Percentiles rank a stretch among this genome's conserved stretches.
Evolutionary conservation across 371 early-diverging fungal genomes (phyloP).

Genomic region (Saksenaea oblongispora): DNA sequence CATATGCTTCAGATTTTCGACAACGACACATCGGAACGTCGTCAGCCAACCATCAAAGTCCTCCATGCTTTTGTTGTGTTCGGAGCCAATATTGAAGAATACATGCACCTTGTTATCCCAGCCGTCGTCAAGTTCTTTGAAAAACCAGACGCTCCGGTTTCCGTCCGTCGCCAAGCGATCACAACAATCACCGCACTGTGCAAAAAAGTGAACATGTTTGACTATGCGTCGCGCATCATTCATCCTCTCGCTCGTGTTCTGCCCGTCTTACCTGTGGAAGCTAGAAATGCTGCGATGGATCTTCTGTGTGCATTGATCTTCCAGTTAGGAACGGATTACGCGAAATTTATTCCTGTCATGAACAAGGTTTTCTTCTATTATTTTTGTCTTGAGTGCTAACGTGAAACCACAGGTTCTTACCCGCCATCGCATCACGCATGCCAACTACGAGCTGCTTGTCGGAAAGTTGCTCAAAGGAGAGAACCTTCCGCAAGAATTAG

Average conservation of each 20-base stretch:
- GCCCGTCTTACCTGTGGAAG: slow-evolving; percentile 55
- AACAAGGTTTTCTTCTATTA: slow-evolving; percentile 57
- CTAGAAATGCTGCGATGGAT: slow-evolving; percentile 79
- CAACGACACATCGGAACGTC: slow-evolving; percentile 71
- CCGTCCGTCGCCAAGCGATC: slow-evolving; percentile 77
- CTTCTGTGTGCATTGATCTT: slow-evolving; percentile 82
- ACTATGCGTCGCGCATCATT: slow-evolving; percentile 90
- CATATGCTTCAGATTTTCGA: slow-evolving; percentile 81
- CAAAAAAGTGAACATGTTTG: slow-evolving; percentile 81
- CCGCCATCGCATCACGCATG: slow-evolving; percentile 67
- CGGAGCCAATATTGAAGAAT: slow-evolving; percentile 91
- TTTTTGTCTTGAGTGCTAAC: background rate
- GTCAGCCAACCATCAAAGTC: slow-evolving; percentile 74
- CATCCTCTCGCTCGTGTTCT: slow-evolving; percentile 87
- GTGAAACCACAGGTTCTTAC: slow-evolving; percentile 49
- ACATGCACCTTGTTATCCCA: slow-evolving; percentile 91
- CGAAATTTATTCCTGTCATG: slow-evolving; percentile 88
- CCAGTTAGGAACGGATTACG: slow-evolving; percentile 87
- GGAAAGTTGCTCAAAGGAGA: slow-evolving; percentile 79
- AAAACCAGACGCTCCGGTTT: slow-evolving; percentile 62
- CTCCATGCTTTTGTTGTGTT: slow-evolving; percentile 85
- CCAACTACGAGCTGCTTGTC: slow-evolving; percentile 72
- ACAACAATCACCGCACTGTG: slow-evolving; percentile 80
- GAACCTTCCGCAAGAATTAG: slow-evolving; percentile 71
- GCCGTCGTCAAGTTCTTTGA: slow-evolving; percentile 85